phyloP scores from a whole-genome alignment of 495 filamentous ascomycete species.

The Copromyces sp. region DNA sequence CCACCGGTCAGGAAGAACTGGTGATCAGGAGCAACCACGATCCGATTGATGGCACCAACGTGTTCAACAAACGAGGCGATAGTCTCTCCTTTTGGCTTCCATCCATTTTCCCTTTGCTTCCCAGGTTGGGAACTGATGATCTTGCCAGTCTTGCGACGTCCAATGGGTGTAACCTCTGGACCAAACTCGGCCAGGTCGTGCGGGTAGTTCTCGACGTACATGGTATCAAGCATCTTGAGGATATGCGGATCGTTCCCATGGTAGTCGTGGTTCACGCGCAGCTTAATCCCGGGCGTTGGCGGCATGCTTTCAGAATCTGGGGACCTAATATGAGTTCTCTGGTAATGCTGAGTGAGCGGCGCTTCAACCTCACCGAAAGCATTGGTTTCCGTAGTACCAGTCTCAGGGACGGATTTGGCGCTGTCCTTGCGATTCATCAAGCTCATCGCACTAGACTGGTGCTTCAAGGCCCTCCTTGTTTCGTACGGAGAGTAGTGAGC shows the following conservation, averaged over 20 bases:
- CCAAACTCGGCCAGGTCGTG: conserved; percentile 71
- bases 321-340: neutral
- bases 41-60: conserved; percentile 66
- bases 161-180: conserved; percentile 64
- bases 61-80: conserved; percentile 88
- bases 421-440: conserved; percentile 70
- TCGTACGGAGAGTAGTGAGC: conserved; percentile 32
- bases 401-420: conserved; percentile 74
- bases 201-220: conserved; percentile 87
- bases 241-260: conserved; percentile 82
- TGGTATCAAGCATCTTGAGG: conserved; percentile 72
- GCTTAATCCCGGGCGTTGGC: conserved; percentile 21
- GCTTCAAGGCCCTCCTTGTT: conserved; percentile 34
- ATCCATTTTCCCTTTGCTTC: conserved; percentile 40
- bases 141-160: conserved; percentile 51
- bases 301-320: conserved; percentile 20
- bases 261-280: conserved; percentile 57
- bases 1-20: conserved; percentile 89
- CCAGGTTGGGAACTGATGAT: conserved; percentile 28
- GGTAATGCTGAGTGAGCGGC: conserved; percentile 40
- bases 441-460: conserved; percentile 72
- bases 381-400: conserved; percentile 63
- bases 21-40: conserved; percentile 82
- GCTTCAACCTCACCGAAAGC: conserved; percentile 81
- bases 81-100: conserved; percentile 76